These are phyloP conservation scores for Linum lewisii DNA, from an alignment of 345 rosid genomes.

Conservation along the genomic window DNA sequence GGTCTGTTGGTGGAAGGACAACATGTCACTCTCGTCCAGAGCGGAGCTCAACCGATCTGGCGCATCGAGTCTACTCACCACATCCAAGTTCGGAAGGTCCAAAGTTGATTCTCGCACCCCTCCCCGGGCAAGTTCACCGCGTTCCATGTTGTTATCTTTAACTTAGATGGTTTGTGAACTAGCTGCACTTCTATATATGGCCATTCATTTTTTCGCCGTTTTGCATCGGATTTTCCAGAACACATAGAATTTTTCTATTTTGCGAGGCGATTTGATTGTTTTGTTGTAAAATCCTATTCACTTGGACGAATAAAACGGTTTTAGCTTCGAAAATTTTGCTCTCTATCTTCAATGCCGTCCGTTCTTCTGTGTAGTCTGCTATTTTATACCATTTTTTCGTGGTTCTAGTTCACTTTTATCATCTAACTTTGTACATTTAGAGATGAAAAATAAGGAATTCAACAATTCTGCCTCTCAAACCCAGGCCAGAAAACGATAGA, in stretches of 20 bases:
- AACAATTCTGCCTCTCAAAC: too few species aligned
- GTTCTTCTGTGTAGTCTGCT: not conserved
- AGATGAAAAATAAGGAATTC: too few species aligned
- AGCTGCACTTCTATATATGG: not conserved
- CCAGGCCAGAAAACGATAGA: too few species aligned
- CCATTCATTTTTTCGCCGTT: not conserved
- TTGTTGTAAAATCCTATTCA: not conserved
- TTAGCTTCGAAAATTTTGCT: not conserved
- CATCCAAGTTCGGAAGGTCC: conserved; percentile 82
- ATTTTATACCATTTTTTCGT: too few species aligned
- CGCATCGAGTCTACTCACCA: conserved; percentile 86
- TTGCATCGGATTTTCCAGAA: not conserved
- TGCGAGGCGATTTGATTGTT: not conserved
- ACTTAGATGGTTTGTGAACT: not conserved
- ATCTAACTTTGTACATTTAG: too few species aligned
- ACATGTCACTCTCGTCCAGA: conserved; percentile 78
- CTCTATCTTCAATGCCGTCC: not conserved
- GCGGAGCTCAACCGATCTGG: conserved; percentile 96
- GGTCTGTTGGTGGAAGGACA: conserved; percentile 58
- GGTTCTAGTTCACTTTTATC: too few species aligned
- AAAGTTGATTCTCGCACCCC: conserved; percentile 31
- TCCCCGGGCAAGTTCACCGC: not conserved
- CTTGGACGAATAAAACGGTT: not conserved
- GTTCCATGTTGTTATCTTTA: not conserved
- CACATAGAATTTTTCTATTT: not conserved